These are phyloP conservation scores for Ustilago vetiveriae DNA, from an alignment of 1,284 basidiomycete genomes.

Conservation along the genomic window DNA sequence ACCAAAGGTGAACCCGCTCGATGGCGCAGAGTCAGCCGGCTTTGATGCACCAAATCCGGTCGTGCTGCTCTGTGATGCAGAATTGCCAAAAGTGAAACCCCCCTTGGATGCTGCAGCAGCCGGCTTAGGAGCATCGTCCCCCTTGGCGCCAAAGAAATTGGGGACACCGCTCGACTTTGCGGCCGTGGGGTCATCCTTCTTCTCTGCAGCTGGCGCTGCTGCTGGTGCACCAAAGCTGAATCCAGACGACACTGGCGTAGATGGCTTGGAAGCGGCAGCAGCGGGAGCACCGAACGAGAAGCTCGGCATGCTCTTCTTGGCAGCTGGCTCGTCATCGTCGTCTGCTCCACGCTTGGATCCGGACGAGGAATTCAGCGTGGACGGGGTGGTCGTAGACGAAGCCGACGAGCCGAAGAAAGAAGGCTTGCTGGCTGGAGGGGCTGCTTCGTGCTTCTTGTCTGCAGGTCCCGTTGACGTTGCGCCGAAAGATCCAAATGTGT, in stretches of 20 bases:
- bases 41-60: conserved; percentile 10
- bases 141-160: conserved; percentile 43
- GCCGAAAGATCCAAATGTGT: conserved; percentile 14
- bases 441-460: conserved; percentile 13
- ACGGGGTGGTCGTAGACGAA: conserved; percentile 7
- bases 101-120: conserved; percentile 8
- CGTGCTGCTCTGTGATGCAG: conserved; percentile 15
- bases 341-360: conserved; percentile 33
- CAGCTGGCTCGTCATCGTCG: conserved; percentile 24
- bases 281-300: conserved; percentile 47
- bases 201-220: conserved; percentile 7
- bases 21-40: conserved; percentile 2
- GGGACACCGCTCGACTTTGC: conserved; percentile 22
- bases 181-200: conserved; percentile 24
- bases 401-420: conserved; percentile 42
- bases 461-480: conserved; percentile 9
- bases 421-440: conserved; percentile 10
- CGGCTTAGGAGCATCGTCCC: conserved; percentile 20
- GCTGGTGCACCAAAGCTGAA: conserved; percentile 34
- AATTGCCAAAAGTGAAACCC: conserved; percentile 45
- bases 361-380: conserved; percentile 2
- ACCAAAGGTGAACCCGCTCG: conserved; percentile 29
- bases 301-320: conserved; percentile 39
- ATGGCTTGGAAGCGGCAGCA: conserved; percentile 3
- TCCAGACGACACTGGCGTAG: conserved; percentile 2